A percentile compares a stretch with the other conserved stretches of the same genome.
Evolutionary conservation across 1,284 basidiomycete species (phyloP).

Genomic region (Cryptococcus hybrid): DNA sequence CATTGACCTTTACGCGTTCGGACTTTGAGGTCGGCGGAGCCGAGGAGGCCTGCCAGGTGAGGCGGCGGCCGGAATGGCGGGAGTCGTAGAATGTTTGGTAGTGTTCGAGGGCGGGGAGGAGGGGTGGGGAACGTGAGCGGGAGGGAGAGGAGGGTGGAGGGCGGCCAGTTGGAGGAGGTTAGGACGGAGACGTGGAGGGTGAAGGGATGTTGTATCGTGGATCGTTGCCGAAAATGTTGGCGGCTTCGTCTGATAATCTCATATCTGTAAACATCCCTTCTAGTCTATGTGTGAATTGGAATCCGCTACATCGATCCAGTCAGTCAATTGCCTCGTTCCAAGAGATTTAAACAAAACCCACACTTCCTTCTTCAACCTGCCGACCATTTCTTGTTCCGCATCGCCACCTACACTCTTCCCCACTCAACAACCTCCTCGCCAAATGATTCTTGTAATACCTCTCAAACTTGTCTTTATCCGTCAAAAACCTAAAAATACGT

Average conservation of each 20-base stretch:
- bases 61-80: constrained; percentile 80
- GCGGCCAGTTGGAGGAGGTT: constrained; percentile 93
- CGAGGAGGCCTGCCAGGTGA: constrained; percentile 95
- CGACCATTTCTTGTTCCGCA: constrained; percentile 96
- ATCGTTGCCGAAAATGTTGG: constrained; percentile 61
- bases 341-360: constrained; percentile 3
- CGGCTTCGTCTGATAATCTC: constrained; percentile 81
- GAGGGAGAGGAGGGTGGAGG: constrained; percentile 56
- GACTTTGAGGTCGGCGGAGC: constrained; percentile 85
- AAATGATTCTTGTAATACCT: constrained; percentile 97
- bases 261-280: constrained; percentile 99
- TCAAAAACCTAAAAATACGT: constrained; percentile 88
- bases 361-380: constrained; percentile 90
- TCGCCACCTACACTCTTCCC: constrained; percentile 92
- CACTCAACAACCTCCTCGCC: constrained; percentile 82
- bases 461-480: constrained; percentile 97
- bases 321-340: not conserved
- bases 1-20: constrained; percentile 77
- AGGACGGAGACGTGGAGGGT: constrained; percentile 84
- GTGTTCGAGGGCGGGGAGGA: constrained; percentile 65
- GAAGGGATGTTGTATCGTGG: constrained; percentile 54
- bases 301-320: constrained; percentile 55
- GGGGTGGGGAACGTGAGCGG: constrained; percentile 63
- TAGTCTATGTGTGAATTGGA: constrained; percentile 95
- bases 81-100: constrained; percentile 91